Conservation (phyloP, 495 filamentous ascomycete genomes). For the Aspergillus indologenus region DNA sequence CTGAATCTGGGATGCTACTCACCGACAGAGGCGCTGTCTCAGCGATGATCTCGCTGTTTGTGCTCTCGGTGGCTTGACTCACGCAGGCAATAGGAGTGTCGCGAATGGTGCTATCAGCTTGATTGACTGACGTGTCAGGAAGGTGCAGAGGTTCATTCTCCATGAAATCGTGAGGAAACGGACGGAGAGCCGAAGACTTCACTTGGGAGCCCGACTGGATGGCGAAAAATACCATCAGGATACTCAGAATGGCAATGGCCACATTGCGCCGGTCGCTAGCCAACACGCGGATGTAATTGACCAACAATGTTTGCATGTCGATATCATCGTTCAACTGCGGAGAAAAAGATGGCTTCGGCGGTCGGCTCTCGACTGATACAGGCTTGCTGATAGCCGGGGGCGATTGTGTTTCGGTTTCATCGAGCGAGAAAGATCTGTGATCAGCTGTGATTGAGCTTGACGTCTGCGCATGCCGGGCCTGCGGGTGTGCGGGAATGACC, state of each 20-base stretch:
- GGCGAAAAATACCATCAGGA: slow-evolving; percentile 57
- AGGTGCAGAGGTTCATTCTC: neutral
- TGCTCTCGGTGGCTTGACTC: neutral
- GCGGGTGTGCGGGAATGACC: neutral
- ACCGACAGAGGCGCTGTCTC: neutral
- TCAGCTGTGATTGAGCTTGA: neutral
- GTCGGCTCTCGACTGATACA: slow-evolving; percentile 3
- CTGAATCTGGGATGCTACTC: neutral
- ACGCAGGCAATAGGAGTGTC: neutral
- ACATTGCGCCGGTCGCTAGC: slow-evolving; percentile 70
- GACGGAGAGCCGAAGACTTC: slow-evolving; percentile 13
- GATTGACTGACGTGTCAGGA: slow-evolving; percentile 10
- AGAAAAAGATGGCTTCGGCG: slow-evolving; percentile 3
- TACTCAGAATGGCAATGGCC: slow-evolving; percentile 58
- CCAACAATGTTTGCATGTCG: slow-evolving; percentile 57
- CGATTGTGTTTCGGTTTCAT: slow-evolving; percentile 1
- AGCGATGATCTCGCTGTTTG: neutral
- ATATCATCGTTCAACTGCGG: slow-evolving; percentile 25
- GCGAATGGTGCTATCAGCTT: slow-evolving; percentile 3
- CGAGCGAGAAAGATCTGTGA: neutral
- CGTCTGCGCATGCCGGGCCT: neutral
- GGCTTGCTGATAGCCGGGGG: neutral
- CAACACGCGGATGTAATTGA: slow-evolving; percentile 65
- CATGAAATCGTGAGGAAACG: slow-evolving; percentile 19
- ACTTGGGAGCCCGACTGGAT: slow-evolving; percentile 21